Evolutionary conservation across 2,329 filamentous ascomycete species (phyloP).

Genomic region (Trematosphaeria pertusa): DNA sequence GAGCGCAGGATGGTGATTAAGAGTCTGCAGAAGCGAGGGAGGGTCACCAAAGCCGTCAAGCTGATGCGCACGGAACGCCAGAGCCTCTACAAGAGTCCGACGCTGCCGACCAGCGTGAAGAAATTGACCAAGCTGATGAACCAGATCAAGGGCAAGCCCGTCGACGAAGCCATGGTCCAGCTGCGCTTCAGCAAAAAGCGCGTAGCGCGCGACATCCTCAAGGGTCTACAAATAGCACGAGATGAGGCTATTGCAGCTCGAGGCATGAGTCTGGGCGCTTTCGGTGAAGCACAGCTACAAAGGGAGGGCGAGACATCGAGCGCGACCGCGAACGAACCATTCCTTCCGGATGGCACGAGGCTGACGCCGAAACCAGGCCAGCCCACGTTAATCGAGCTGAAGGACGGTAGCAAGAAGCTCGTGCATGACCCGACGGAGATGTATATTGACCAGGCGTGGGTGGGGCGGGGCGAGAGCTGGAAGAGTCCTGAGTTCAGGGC

Average conservation of each 20-base stretch:
- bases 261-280: conserved; percentile 78
- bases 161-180: conserved; percentile 91
- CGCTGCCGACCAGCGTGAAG: conserved; percentile 86
- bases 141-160: conserved; percentile 91
- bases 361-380: conserved; percentile 28
- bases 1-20: conserved; percentile 85
- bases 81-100: conserved; percentile 67
- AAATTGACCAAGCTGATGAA: conserved; percentile 86
- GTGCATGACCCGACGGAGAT: conserved; percentile 79
- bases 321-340: conserved; percentile 10
- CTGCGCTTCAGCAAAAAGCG: conserved; percentile 97
- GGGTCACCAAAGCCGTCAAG: conserved; percentile 69
- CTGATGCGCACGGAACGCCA: conserved; percentile 72
- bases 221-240: conserved; percentile 80
- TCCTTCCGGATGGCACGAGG: conserved; percentile 17
- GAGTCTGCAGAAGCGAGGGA: conserved; percentile 71
- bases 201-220: conserved; percentile 78
- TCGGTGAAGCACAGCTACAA: conserved; percentile 26
- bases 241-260: conserved; percentile 79
- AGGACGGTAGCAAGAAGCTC: conserved; percentile 75
- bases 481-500: conserved; percentile 74
- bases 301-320: conserved; percentile 13
- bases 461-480: conserved; percentile 68
- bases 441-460: conserved; percentile 94
- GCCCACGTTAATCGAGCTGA: conserved; percentile 70